Base-by-base conservation (phyloP, 768 basidiomycete species). In the Hypholoma fasciculare region DNA sequence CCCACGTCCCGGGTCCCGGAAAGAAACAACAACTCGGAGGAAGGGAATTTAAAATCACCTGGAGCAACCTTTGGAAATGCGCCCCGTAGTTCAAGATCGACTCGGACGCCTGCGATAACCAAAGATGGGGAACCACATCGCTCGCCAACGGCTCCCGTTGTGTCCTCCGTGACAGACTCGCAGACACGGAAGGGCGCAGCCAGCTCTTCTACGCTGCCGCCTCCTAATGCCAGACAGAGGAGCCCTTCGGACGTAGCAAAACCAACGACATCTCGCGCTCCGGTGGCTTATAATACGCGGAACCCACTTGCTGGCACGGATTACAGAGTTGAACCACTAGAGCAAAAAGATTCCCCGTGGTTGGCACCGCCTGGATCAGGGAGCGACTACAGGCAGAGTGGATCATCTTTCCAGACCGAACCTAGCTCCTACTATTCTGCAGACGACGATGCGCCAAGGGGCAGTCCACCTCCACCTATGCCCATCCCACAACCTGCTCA, bases 351-450 rank as follows among this genome's bases (percentile, higher is more conserved):
- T 44, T 38, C 58, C 16, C 52, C 47, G n/a, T 50, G 60, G 42
- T 52, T 60, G 12, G 49, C 58, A 40, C 61, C 57, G 9, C 19
- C 49, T 12, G 58, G 58, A 37, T 49, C 54, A n/a, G 26, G 26
- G 19, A 40, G 55, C 13, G 63, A 65, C 43, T 36, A 47, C 8
- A 61, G 64, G 55, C 64, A 61, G n/a, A 65, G 64, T 42, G 57
- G 54, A 17, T 62, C 61, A 4, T 62, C 64, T 1, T 63, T 63
- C 47, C 63, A 63, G 46, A 63, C 63, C 3, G 64, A 65, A 48
- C 59, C 61, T 8, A 65, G 64, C 48, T 62, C 64, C 2, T 65
- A 65, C 42, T 65, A 65, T 49, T 61, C 64, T 16, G 61, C 54
- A 30, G 64, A 65, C 11, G 64, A 65, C 13, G 58, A 61, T 8